Evolutionary conservation across 345 rosid genomes (phyloP), one percentile per base, ranked within the genome.

Genomic region (Gossypium longicalyx): DNA sequence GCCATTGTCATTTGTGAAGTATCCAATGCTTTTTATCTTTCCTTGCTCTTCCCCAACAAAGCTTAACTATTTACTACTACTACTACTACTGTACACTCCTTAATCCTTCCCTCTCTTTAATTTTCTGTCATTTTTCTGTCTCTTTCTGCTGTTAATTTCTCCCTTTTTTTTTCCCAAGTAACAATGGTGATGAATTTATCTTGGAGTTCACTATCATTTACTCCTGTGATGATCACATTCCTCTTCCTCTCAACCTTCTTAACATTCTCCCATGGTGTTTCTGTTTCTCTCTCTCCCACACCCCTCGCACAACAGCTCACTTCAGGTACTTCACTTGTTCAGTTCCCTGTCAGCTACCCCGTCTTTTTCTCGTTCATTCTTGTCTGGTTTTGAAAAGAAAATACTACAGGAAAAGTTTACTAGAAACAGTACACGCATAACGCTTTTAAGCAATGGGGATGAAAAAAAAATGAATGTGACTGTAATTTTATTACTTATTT

Each of bases 281-380:
- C 87, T 22, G 53, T 79, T 77, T 64, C 88, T 22, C 73, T 73
- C 63, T 78, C 82, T 68, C 83, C 68, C 80, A 70, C 84, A 47
- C 41, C 82, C 76, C 78, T 73, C 61, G 73, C 85, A 20, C 87
- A 74, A 63, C 87, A 74, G 69, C 84, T 86, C n/a, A 76, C 89
- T 63, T 70, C 89, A 74, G 96, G 97, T 89, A 77, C 78, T 44
- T 76, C 62, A 23, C 65, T 7, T 23, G 41, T 25, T 43, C 57
- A 1, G 6, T n/a, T 34, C 20, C 61, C n/a, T 67, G n/a, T 29
- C 7, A 2, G 61, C 2, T 48, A 53, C 54, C 63, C 25, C 52
- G 19, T 47, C 53, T 53, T 47, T 51, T 16, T 51, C 54, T 60
- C 23, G 38, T 12, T 43, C 22, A 44, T 70, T 16, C 77, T 71